Base-by-base conservation (phyloP, 1,284 basidiomycete species). In the Cutaneotrichosporon daszewskae region DNA sequence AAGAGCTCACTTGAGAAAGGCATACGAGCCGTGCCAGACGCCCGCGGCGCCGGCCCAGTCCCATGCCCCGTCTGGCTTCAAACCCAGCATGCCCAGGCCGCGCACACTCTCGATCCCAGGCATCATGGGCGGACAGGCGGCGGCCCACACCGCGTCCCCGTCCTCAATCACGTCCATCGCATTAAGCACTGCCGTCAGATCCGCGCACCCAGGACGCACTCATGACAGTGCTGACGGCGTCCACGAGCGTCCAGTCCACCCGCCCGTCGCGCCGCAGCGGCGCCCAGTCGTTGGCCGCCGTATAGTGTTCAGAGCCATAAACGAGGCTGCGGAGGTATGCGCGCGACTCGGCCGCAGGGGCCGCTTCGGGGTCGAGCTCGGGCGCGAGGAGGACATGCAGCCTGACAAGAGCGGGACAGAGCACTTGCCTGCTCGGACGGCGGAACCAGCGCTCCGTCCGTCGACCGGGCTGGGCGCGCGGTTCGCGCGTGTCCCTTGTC, bases 1-100 rank as follows among this genome's bases (percentile, higher is more conserved):
- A n/a, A n/a, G n/a, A 12, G 58, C 60, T 53, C 41, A 66, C 64
- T 69, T 62, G 28, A 69, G 37, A 46, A 69, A 69, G n/a, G 66
- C 63, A 46, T 69, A 69, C 1, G 59, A 62, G 18, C 66, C 63
- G 32, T 53, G 50, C 66, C 66, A 69, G 2, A 38, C 16, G 0
- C 64, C 66, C 17, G 52, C 45, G 1, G 64, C 60, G 17, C 57
- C 62, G 1, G 64, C 64, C 66, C 66, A 67, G 35, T 69, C 66
- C 58, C 55, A 60, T 2, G 60, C 43, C 13, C 58, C 51, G n/a
- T 39, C 49, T 3, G 51, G 36, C 1, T 31, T 45, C 12, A 63
- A 41, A 45, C 51, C 3, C 57, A 38, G 17, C 62, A 58, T n/a
- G n/a, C n/a, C n/a, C n/a, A n/a, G n/a, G n/a, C n/a, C n/a, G n/a